Conservation (phyloP, 2,329 filamentous ascomycete species). For the Annulohypoxylon truncatum region DNA sequence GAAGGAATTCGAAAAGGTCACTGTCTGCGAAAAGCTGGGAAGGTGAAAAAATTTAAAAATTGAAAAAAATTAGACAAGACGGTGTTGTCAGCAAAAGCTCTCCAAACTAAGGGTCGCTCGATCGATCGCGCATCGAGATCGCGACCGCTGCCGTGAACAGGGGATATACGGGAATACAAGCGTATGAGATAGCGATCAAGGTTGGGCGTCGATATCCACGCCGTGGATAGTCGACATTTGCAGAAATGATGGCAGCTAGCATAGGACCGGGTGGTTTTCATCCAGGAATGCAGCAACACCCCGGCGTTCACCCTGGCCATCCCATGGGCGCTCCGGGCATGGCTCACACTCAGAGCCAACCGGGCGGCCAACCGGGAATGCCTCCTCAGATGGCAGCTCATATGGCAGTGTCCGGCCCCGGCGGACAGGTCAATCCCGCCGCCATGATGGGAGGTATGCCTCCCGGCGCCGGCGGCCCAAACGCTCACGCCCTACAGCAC, state of each 20-base stretch:
- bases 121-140: constrained; percentile 29
- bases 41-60: background rate
- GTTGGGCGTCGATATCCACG: constrained; percentile 67
- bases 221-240: constrained; percentile 65
- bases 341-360: constrained; percentile 76
- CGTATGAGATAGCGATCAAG: constrained; percentile 62
- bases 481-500: constrained; percentile 78
- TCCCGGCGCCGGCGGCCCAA: constrained; percentile 70
- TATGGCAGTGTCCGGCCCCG: constrained; percentile 78
- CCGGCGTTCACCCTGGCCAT: constrained; percentile 73
- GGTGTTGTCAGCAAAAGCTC: constrained; percentile 4
- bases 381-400: constrained; percentile 75
- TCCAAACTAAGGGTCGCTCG: constrained; percentile 4
- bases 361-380: constrained; percentile 73
- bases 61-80: background rate
- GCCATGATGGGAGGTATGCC: constrained; percentile 83
- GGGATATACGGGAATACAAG: constrained; percentile 32
- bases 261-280: constrained; percentile 73
- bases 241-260: constrained; percentile 74
- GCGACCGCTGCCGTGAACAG: constrained; percentile 36
- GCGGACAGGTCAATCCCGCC: constrained; percentile 77
- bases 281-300: constrained; percentile 77
- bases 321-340: constrained; percentile 69
- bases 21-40: background rate
- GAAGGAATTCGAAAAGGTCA: background rate